phyloP scores from a whole-genome alignment of 164 flowering plant species.

The Macadamia integrifolia region DNA sequence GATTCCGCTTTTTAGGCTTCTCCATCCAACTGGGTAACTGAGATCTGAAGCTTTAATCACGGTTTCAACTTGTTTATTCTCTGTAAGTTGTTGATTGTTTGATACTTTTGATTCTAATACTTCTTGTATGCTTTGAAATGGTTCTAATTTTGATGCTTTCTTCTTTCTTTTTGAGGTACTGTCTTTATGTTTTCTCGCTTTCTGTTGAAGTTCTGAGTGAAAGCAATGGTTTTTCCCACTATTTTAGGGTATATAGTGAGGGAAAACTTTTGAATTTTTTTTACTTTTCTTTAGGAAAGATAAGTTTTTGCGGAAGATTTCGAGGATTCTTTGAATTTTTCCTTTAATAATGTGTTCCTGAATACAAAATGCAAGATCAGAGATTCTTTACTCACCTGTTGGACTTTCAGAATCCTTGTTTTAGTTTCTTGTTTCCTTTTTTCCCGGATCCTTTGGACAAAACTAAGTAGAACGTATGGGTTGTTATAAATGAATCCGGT shows the following conservation, averaged over 20 bases:
- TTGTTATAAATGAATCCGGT: background rate
- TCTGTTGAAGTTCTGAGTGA: no score
- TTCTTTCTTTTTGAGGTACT: background rate
- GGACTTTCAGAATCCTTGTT: background rate
- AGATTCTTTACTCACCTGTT: background rate
- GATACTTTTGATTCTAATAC: background rate
- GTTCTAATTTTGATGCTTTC: background rate
- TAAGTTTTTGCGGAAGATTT: background rate
- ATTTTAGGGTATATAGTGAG: background rate
- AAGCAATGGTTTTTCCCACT: no score
- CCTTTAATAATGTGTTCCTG: background rate
- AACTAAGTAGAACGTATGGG: no score
- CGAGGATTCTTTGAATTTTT: background rate
- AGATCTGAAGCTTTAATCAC: background rate
- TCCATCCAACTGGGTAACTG: background rate
- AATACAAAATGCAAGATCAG: background rate
- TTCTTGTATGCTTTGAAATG: background rate
- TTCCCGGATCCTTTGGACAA: background rate
- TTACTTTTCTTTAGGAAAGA: background rate
- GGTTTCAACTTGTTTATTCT: background rate
- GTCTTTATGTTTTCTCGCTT: background rate
- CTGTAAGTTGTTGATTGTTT: conserved; percentile 12
- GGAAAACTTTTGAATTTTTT: no score
- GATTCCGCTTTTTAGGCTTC: background rate
- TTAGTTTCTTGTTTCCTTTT: background rate